These are phyloP conservation scores for Nicotiana tabacum DNA, from an alignment of 257 asterid genomes.

Conservation along the genomic window DNA sequence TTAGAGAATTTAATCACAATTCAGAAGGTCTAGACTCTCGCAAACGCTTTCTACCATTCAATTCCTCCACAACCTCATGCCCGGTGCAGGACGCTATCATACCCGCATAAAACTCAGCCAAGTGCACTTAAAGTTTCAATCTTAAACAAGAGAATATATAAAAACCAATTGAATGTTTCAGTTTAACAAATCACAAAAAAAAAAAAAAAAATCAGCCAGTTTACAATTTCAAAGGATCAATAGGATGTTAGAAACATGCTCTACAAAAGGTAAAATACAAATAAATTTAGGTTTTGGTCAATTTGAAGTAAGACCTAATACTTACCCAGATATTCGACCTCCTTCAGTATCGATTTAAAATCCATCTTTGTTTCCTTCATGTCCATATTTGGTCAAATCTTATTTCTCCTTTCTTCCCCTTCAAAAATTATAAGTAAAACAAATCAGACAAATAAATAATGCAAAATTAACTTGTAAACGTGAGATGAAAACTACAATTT, in stretches of 20 bases:
- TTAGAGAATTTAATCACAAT: background rate
- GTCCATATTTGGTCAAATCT: slow-evolving; percentile 16
- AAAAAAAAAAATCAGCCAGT: background rate
- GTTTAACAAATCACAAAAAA: background rate
- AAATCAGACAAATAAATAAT: background rate
- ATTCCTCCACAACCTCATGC: background rate
- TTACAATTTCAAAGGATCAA: background rate
- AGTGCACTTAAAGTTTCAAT: background rate
- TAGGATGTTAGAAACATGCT: background rate
- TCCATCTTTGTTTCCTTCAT: slow-evolving; percentile 32
- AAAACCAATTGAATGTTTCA: background rate
- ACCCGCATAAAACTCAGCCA: background rate
- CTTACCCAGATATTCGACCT: slow-evolving; percentile 54
- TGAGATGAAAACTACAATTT: background rate
- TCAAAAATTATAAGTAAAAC: background rate
- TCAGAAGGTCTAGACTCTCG: background rate
- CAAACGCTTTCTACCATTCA: background rate
- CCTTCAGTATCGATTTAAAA: slow-evolving; percentile 54
- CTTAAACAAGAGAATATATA: background rate
- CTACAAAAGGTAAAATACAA: background rate
- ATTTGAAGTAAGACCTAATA: background rate
- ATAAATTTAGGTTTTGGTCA: background rate
- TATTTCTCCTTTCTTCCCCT: background rate
- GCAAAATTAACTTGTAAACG: background rate
- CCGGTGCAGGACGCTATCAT: background rate